Base-by-base conservation (phyloP, 345 rosid genomes). In the Salix brachista region DNA sequence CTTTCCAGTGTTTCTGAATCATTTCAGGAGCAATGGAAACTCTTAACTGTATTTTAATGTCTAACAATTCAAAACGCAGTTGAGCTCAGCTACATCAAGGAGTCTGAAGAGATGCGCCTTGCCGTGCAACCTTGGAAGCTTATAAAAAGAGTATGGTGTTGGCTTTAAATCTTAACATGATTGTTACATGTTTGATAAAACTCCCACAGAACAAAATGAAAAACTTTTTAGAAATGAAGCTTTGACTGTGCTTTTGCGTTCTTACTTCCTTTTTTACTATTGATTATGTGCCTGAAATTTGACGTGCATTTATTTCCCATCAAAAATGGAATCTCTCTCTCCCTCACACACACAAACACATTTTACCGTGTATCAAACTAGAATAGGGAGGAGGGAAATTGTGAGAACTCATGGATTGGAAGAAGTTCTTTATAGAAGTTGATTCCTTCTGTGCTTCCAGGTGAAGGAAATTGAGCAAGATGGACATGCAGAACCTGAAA, bases 391-490 rank as follows among this genome's bases (percentile, higher is more conserved):
- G 42, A 6, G 5, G 28, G 9, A 23, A 42, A 30, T 56, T 6
- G 28, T 67, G 34, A 69, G 12, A 37, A 17, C 28, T 73, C 60
- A 28, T 30, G 16, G 30, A 25, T n/a, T 65, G 42, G 41, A 32
- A 3, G 48, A 50, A 6, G 32, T 44, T 54, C 26, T 8, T 4
- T 13, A 6, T 5, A 46, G 64, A 58, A 61, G 14, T 39, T 60
- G 39, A 54, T 61, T 32, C 37, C 46, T 76, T 65, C 14, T 21
- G 54, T 46, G 48, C 39, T 82, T 75, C 54, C 78, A 96, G 99
- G 97, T 96, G 6, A 83, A 86, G 82, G 99, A 89, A 86, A 96
- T 96, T 75, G 85, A 92, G 82, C 94, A 87, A 77, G 99, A 92
- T 77, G 80, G 77, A 62, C 78, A 86, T 80, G 77, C 72, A 11